Base-by-base conservation (phyloP, 345 rosid genomes). In the Orychophragmus violaceus region DNA sequence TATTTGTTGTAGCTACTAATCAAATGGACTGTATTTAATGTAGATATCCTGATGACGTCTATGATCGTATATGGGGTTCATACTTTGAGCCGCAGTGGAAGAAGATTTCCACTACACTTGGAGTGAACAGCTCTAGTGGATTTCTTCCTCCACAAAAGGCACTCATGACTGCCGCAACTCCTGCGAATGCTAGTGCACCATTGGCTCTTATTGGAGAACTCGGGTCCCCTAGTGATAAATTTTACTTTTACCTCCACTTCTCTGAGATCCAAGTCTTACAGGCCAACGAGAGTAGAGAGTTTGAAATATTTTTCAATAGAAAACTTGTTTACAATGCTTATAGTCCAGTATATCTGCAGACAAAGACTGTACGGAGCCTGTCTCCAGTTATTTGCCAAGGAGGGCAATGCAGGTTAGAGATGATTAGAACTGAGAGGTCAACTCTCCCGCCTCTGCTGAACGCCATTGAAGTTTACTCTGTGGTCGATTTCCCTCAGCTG, bases 191-290 rank as follows among this genome's bases (percentile, higher is more conserved):
- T 6, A 68, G 62, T 27, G 66, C 21, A 6, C 51, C 84, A 7
- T 45, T 85, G 62, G 14, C 35, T 6, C 8, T 6, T 1, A 14
- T 10, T 1, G 10, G 8, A 10, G 17, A 35, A 28, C 5, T 3
- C 5, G 77, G 25, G 8, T 0, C 62, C 10, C 1, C 70, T 1
- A 49, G 21, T 23, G 64, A 59, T 6, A 50, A 67, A 1, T 45
- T 79, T 33, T 81, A 59, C 24, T 35, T 71, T 9, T 82, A 68
- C 76, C 67, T 77, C 9, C 71, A 74, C 27, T 72, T 56, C 16
- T 59, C 66, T 28, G 74, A 75, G 62, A 21, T 74, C 21, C 53
- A 74, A 55, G 57, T 12, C 62, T 64, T 74, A 37, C 13, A 1
- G 3, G 21, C 18, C 50, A 71, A 68, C 3, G 59, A 61, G 69